Evolutionary conservation across 768 basidiomycete species (phyloP), one percentile per base, ranked within the genome.

Genomic region (Leccinum subtestaceum): DNA sequence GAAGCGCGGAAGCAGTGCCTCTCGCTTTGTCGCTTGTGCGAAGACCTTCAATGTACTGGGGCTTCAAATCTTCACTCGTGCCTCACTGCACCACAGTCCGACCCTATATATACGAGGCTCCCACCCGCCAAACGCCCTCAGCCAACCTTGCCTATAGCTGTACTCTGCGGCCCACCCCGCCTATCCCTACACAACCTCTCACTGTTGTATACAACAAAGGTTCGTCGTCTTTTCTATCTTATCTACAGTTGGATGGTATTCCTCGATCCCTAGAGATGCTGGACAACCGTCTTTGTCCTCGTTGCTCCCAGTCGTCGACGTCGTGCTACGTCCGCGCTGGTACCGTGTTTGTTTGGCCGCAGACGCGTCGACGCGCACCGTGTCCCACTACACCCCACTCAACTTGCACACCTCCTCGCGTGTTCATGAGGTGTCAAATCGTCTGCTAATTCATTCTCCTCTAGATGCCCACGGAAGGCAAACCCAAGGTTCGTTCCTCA

Each of bases 391-490:
- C 61, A 63, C 61, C 56, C 67, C 63, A 66, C 64, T 68, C 56
- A 27, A 69, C 65, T 69, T 70, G 59, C 68, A 72, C 69, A 72
- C 56, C 46, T 31, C 60, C 65, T 74, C 63, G 61, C 71, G 63
- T 64, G 64, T 56, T 61, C 66, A 68, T 60, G 72, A 75, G 77
- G 78, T 81, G 75, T 76, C 63, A 67, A 73, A 75, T 68, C 61
- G 64, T 61, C 60, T 66, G 56, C 74, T 80, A 62, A 80, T 62
- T 36, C 65, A 63, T 62, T 65, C 55, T 65, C 64, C 55, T 68
- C 65, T 68, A 84, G 87, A 93, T 91, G 91, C 89, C 90, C 65
- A 92, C 90, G 74, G 89, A 85, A 73, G 74, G 84, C 45, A 87
- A 89, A 76, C 78, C 85, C 63, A 89, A 84, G 78, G 88, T 89